Evolutionary conservation across 768 basidiomycete species (phyloP), one percentile per base, ranked within the genome.

Genomic region (Panaeolus papilionaceus): DNA sequence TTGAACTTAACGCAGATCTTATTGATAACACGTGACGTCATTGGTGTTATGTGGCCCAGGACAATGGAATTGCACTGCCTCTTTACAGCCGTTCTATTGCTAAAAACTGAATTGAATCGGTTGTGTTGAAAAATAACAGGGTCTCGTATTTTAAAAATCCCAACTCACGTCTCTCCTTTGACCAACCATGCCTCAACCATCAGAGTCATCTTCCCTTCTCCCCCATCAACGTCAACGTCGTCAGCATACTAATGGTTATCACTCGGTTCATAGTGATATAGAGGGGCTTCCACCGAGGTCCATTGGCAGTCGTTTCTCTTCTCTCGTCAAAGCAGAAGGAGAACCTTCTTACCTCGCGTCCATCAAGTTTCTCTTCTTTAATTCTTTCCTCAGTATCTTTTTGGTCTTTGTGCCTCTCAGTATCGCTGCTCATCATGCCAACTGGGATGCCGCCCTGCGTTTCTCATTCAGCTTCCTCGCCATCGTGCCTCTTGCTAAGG

Each of bases 401-500:
- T 87, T 96, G 64, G 76, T 95, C 62, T 92, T 93, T 68, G 86
- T 96, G 9, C 95, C 96, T 33, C 79, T 96, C 70, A 88, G 88
- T 71, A 77, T 88, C 51, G 67, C 89, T 10, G 82, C 92, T 26
- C 88, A 93, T 77, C 82, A 86, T 71, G 75, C 87, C 18, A 73
- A 87, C 72, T 94, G 92, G 92, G 93, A 94, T 82, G 89, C 89
- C 38, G 88, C 86, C 18, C 78, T 89, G n/a, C 86, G 90, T 12
- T 94, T 94, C 71, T 77, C 77, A 7, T 92, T 92, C 77, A 90
- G 89, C 69, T 95, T 95, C 75, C 71, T 94, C 49, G 92, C 94
- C 11, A 94, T 96, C 71, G 82, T 96, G 65, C 96, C 96, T 33
- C 85, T 98, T 37, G 96, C 95, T 33, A 92, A 92, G 83, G 94